Conservation (phyloP, 2,329 filamentous ascomycete species). For the Paecilomyces dactylethromorphus region DNA sequence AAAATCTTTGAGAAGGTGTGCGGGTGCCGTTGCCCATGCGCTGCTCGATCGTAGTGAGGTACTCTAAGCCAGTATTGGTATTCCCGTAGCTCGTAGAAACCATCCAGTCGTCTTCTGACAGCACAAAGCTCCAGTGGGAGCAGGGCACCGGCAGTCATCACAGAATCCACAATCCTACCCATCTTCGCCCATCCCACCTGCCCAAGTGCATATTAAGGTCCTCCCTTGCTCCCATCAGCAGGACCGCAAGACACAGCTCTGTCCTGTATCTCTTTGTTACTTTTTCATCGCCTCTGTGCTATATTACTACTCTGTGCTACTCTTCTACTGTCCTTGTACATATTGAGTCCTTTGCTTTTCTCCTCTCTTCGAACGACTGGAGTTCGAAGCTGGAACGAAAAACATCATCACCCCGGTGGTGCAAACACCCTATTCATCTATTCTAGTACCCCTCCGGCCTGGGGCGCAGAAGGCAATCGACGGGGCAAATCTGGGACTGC, state of each 20-base stretch:
- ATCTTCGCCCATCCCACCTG: neutral
- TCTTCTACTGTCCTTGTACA: neutral
- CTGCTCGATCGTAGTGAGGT: neutral
- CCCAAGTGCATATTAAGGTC: neutral
- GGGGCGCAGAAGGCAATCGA: neutral
- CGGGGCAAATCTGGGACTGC: neutral
- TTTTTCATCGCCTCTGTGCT: neutral
- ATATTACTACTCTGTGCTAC: neutral
- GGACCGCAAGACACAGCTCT: neutral
- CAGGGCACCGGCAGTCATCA: neutral
- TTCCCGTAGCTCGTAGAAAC: neutral
- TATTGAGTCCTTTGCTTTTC: neutral
- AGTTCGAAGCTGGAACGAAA: neutral
- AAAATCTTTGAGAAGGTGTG: neutral
- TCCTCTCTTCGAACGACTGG: neutral
- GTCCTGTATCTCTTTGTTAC: neutral
- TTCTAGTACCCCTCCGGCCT: neutral
- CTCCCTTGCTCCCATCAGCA: neutral
- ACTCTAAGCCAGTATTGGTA: neutral
- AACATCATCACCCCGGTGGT: neutral
- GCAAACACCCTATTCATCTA: neutral
- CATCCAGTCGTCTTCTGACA: neutral
- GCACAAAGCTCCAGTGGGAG: neutral
- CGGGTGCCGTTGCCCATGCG: neutral
- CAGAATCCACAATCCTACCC: neutral